These are phyloP conservation scores for Nicotiana tabacum DNA, from an alignment of 257 asterid species.

Conservation along the genomic window DNA sequence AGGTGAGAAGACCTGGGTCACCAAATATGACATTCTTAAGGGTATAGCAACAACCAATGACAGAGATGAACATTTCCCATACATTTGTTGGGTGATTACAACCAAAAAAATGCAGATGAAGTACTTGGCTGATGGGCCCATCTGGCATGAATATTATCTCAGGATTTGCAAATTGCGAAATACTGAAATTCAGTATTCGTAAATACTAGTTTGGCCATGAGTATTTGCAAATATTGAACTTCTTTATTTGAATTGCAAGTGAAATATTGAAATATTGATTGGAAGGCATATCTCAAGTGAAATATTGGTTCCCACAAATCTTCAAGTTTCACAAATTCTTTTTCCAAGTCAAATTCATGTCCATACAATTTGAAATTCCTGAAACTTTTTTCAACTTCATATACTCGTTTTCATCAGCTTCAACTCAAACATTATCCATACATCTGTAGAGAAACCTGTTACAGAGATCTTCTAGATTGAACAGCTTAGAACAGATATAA, in stretches of 20 bases:
- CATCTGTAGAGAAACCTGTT: background rate
- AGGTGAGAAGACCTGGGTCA: background rate
- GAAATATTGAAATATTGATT: background rate
- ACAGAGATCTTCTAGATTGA: background rate
- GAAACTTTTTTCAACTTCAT: background rate
- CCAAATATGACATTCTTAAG: background rate
- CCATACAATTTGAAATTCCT: background rate
- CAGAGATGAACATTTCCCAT: background rate
- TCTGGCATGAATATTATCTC: background rate
- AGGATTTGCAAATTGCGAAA: background rate
- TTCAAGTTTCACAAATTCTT: background rate
- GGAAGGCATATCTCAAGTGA: background rate
- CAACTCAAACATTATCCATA: background rate
- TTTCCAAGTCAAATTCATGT: background rate
- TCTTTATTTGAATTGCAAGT: background rate
- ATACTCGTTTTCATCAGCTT: background rate
- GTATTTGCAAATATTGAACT: background rate
- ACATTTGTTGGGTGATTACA: background rate
- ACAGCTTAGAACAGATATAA: background rate
- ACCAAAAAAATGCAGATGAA: background rate
- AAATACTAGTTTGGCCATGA: background rate
- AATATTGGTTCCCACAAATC: background rate
- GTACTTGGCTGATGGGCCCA: background rate
- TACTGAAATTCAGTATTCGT: background rate
- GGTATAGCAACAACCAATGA: background rate